phyloP scores from a whole-genome alignment of 2,329 filamentous ascomycete genomes.

The Pyrenophora seminiperda region DNA sequence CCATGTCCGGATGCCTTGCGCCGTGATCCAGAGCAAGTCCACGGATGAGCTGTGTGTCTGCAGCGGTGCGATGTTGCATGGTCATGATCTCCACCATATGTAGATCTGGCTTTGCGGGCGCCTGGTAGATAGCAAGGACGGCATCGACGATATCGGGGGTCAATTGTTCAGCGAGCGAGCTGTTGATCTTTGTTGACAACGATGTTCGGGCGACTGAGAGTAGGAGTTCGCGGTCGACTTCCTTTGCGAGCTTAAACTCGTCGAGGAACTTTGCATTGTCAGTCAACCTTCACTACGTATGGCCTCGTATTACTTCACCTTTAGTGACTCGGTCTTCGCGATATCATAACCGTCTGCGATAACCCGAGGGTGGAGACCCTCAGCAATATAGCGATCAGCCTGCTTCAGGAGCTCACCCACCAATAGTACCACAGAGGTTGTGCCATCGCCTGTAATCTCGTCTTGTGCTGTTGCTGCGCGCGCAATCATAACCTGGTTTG shows the following conservation, averaged over 20 bases:
- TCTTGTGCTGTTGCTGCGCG: slow-evolving; percentile 94
- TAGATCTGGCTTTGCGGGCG: slow-evolving; percentile 89
- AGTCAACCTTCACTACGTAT: slow-evolving; percentile 1
- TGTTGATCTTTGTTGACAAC: slow-evolving; percentile 92
- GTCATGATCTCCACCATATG: slow-evolving; percentile 99
- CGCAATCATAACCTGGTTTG: slow-evolving; percentile 67
- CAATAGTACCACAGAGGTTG: slow-evolving; percentile 91
- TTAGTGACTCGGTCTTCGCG: slow-evolving; percentile 88
- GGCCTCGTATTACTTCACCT: slow-evolving; percentile 58
- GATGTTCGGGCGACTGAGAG: slow-evolving; percentile 93
- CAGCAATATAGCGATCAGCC: slow-evolving; percentile 91
- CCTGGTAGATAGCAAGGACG: slow-evolving; percentile 89
- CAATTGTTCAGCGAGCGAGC: slow-evolving; percentile 83
- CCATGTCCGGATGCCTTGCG: slow-evolving; percentile 96
- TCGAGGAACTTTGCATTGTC: slow-evolving; percentile 75
- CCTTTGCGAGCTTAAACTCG: slow-evolving; percentile 83
- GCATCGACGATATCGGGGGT: slow-evolving; percentile 96
- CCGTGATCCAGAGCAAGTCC: slow-evolving; percentile 94
- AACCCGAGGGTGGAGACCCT: slow-evolving; percentile 94
- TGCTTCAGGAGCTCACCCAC: slow-evolving; percentile 98
- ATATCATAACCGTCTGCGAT: slow-evolving; percentile 98
- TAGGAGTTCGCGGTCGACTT: slow-evolving; percentile 91
- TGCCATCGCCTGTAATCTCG: slow-evolving; percentile 97
- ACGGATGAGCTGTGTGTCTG: slow-evolving; percentile 93
- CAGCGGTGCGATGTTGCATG: slow-evolving; percentile 97